Percentiles rank a stretch among this genome's conserved stretches.
These are phyloP conservation scores for Suhomyces chickasaworum DNA, from an alignment of 1,139 yeast genomes.

Conservation along the genomic window DNA sequence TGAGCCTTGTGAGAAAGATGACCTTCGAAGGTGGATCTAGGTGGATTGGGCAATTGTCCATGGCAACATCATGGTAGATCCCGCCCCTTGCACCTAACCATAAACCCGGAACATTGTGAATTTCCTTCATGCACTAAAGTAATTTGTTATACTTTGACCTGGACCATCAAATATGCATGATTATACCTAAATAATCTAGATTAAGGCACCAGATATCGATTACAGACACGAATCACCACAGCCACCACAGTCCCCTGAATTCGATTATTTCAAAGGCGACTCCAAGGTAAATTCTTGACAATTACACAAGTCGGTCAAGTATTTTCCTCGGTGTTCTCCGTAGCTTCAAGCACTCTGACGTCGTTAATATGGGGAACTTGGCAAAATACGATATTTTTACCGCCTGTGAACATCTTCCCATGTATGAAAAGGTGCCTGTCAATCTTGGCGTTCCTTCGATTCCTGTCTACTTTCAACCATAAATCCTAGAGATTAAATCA, in stretches of 20 bases:
- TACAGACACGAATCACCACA: not conserved
- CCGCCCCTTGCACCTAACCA: not conserved
- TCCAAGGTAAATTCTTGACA: not conserved
- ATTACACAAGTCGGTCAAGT: not conserved
- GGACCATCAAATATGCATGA: not conserved
- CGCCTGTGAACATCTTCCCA: not conserved
- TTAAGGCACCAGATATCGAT: not conserved
- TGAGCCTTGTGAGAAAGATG: conserved; percentile 1
- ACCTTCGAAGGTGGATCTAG: not conserved
- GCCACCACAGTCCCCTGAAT: too few relatives aligned
- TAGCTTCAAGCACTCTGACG: not conserved
- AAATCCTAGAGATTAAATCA: too few relatives aligned
- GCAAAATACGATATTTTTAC: not conserved
- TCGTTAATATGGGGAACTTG: not conserved
- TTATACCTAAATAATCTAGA: not conserved
- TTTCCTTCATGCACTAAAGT: too few relatives aligned
- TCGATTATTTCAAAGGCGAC: too few relatives aligned
- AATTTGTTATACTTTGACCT: not conserved
- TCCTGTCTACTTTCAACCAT: too few relatives aligned
- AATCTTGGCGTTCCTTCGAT: not conserved
- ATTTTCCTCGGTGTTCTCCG: not conserved
- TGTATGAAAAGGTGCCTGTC: too few relatives aligned
- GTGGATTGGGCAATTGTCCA: not conserved
- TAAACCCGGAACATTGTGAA: not conserved
- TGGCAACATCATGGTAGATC: not conserved